Evolutionary conservation across 805 yeast genomes (phyloP).

Genomic region (Vanderwaltozyma verrucispora): DNA sequence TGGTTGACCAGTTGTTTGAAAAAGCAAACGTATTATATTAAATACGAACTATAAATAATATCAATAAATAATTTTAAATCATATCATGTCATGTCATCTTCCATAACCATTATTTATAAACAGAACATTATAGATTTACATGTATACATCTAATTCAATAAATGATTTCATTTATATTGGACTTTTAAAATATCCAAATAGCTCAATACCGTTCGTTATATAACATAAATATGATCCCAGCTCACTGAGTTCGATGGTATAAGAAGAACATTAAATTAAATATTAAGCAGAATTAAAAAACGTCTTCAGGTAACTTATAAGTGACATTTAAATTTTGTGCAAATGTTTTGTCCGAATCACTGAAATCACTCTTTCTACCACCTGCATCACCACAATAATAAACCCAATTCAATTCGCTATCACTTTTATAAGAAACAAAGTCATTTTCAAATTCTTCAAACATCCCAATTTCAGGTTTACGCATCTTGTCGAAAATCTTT

Average conservation of each 20-base stretch:
- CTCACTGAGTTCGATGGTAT: neutral
- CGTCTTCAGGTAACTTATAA: constrained; percentile 67
- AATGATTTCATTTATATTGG: too few species aligned
- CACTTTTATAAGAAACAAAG: constrained; percentile 13
- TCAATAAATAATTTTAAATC: neutral
- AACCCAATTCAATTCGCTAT: constrained; percentile 7
- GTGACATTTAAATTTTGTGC: constrained; percentile 46
- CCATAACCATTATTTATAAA: too few species aligned
- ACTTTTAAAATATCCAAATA: too few species aligned
- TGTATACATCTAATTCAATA: too few species aligned
- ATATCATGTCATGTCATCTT: too few species aligned
- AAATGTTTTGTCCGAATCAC: constrained; percentile 66
- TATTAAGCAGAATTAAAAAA: constrained; percentile 29
- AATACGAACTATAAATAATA: neutral
- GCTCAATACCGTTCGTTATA: too few species aligned
- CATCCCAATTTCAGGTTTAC: constrained; percentile 81
- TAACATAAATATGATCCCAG: too few species aligned
- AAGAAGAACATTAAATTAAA: neutral
- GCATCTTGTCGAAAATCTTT: constrained; percentile 26
- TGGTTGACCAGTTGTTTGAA: constrained; percentile 84
- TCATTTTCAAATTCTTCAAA: constrained; percentile 44
- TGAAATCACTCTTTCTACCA: constrained; percentile 67
- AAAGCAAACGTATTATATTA: constrained; percentile 80
- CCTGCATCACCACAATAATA: constrained; percentile 94
- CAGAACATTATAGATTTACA: too few species aligned